Percentiles rank a stretch among this genome's conserved stretches.
These are phyloP conservation scores for Euphorbia corollata DNA, from an alignment of 441 rosid species.

Conservation along the genomic window DNA sequence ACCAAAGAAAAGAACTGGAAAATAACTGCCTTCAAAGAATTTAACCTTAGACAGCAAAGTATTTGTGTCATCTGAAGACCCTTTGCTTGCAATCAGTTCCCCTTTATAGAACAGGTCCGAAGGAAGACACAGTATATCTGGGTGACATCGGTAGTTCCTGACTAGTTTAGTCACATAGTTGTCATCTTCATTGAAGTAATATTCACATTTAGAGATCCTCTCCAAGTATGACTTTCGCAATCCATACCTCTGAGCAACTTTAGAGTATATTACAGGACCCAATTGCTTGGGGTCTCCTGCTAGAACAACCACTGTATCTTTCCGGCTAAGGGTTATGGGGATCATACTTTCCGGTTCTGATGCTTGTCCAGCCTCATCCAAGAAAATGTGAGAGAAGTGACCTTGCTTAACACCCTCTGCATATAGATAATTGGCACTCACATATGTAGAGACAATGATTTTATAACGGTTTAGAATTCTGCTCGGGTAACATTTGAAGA, in stretches of 20 bases:
- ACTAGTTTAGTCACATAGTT: constrained; percentile 63
- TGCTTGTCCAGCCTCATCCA: constrained; percentile 95
- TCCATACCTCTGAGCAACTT: constrained; percentile 52
- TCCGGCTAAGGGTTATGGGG: constrained; percentile 46
- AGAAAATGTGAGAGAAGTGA: constrained; percentile 81
- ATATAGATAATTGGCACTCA: constrained; percentile 61
- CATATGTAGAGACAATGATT: constrained; percentile 65
- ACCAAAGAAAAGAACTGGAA: constrained; percentile 75
- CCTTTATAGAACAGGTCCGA: constrained; percentile 70
- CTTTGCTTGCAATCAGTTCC: constrained; percentile 70
- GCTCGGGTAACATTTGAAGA: constrained; percentile 51
- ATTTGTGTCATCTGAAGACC: constrained; percentile 30
- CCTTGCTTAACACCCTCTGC: constrained; percentile 52
- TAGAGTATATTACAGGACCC: constrained; percentile 79
- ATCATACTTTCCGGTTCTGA: constrained; percentile 93
- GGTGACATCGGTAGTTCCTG: constrained; percentile 75
- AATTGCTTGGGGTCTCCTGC: constrained; percentile 94
- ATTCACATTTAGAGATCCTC: constrained; percentile 57
- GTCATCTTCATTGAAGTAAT: constrained; percentile 42
- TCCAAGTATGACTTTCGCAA: constrained; percentile 68
- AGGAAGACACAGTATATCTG: constrained; percentile 71
- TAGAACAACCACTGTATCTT: constrained; percentile 68
- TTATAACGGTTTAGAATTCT: constrained; percentile 38
- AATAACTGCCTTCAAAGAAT: constrained; percentile 53
- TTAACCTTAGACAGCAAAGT: constrained; percentile 28